These are phyloP conservation scores for Benincasa hispida DNA, from an alignment of 306 rosid genomes.

Conservation along the genomic window DNA sequence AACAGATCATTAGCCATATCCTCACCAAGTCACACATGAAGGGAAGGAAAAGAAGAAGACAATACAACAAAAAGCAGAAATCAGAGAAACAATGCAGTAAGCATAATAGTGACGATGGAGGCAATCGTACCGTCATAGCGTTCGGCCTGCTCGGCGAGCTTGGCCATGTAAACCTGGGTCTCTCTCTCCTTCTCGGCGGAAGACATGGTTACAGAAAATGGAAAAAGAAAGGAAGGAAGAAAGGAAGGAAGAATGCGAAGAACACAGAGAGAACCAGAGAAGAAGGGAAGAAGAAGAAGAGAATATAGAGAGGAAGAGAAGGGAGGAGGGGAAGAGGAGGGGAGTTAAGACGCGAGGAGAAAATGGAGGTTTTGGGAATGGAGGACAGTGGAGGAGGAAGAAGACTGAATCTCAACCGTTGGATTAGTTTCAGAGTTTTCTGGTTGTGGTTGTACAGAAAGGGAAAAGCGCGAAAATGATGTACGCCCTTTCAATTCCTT, in stretches of 20 bases:
- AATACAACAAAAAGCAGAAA: background rate
- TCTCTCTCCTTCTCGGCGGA: constrained; percentile 9
- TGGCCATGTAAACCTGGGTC: constrained; percentile 10
- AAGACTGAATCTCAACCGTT: background rate
- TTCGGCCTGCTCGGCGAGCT: constrained; percentile 8
- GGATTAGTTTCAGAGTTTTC: background rate
- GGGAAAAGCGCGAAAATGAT: background rate
- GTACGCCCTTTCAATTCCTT: background rate
- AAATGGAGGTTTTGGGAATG: background rate
- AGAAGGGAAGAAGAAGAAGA: background rate
- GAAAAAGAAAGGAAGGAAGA: background rate
- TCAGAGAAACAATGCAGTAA: background rate
- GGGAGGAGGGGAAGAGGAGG: background rate
- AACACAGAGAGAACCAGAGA: background rate
- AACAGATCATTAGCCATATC: background rate
- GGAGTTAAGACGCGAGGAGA: background rate
- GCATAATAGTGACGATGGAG: background rate
- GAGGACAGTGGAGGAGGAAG: background rate
- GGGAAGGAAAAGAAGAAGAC: background rate
- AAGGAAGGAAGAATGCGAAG: background rate
- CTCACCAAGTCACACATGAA: background rate
- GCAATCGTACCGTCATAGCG: background rate
- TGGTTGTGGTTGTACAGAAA: background rate
- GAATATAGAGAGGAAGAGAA: constrained; percentile 8
- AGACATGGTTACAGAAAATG: constrained; percentile 7